Base-by-base conservation (phyloP, 306 rosid species). In the Acacia melanoxylon region DNA sequence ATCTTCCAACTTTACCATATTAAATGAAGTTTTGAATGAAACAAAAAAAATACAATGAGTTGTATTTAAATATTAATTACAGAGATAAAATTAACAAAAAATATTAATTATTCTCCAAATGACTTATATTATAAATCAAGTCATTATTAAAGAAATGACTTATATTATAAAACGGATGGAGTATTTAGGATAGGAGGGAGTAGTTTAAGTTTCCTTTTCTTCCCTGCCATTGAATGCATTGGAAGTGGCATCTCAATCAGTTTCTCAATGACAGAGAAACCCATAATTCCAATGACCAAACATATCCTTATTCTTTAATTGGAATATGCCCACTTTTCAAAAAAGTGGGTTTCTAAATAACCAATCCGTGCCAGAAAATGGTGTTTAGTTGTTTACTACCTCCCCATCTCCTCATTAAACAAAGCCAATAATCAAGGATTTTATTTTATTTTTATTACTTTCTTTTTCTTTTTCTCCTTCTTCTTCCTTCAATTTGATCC, bases 201-300 rank as follows among this genome's bases (percentile, higher is more conserved):
- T 46, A 13, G 25, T 62, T 86, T 56, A 31, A 35, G 29, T 77
- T 49, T 16, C 7, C 75, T 61, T 15, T 52, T 41, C 24, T 40
- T 27, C 19, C 33, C 20, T 42, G 22, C 20, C 2, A 52, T 37
- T 68, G 81, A 75, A 81, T 87, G 85, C 85, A 81, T 51, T 27
- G 84, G 84, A 82, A 83, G 67, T 85, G 78, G 81, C 90, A 90
- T 80, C 89, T n/a, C 73, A 68, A 40, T 68, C 73, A 87, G 56
- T 41, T 48, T 71, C 84, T 74, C 86, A 87, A 83, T 83, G 58
- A 86, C 82, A 78, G 74, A 86, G 87, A 49, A 54, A 86, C 16
- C 84, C 91, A 88, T 85, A 83, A 85, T 87, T 84, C 83, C 49
- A 37, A n/a, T 20, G 29, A 68, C 25, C 72, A 17, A 17, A 67